Base-by-base conservation (phyloP, 352 stramenopile genomes). In the Phytophthora agathidicida region DNA sequence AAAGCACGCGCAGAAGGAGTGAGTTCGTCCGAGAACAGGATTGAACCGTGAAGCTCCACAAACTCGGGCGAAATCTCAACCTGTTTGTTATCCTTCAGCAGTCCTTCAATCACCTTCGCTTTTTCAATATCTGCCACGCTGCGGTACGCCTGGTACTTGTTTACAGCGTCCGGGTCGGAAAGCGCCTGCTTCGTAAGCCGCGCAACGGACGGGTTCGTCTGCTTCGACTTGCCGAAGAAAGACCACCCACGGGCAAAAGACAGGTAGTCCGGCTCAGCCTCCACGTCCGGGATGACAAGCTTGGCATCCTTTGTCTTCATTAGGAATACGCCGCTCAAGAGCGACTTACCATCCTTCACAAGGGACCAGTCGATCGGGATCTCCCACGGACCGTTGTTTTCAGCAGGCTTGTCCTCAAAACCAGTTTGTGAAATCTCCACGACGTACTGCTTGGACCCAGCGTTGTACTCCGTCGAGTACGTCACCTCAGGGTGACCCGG, bases 61-160 rank as follows among this genome's bases (percentile, higher is more conserved):
- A 86, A 89, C 16, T 75, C 74, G 9, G 68, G 51, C 19, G 77
- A 88, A 55, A 91, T 88, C 45, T 73, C 61, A 7, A 84, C 75
- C 39, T 76, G 50, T 46, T 53, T 71, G 42, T 88, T 58, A 47
- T 60, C 66, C 43, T 70, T 79, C 17, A 86, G 49, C 22, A 91
- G 44, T 27, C 74, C 75, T 54, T 91, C 73, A 50, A 91, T 88
- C 32, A 89, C 68, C 42, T 77, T 80, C 14, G 79, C 78, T 67
- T 91, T 89, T 53, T 89, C 77, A 9, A 65, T 58, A 61, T 92
- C 78, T 17, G 80, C 79, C 14, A 91, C 71, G 35, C 68, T 78
- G 44, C 82, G 80, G 62, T 90, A 91, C 4, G 79, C 82, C 50
- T 88, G 76, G 46, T 89, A 92, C 60, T 87, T 87, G 66, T 92